These are phyloP conservation scores for Trifolium fragiferum DNA, from an alignment of 306 rosid species.

Conservation along the genomic window DNA sequence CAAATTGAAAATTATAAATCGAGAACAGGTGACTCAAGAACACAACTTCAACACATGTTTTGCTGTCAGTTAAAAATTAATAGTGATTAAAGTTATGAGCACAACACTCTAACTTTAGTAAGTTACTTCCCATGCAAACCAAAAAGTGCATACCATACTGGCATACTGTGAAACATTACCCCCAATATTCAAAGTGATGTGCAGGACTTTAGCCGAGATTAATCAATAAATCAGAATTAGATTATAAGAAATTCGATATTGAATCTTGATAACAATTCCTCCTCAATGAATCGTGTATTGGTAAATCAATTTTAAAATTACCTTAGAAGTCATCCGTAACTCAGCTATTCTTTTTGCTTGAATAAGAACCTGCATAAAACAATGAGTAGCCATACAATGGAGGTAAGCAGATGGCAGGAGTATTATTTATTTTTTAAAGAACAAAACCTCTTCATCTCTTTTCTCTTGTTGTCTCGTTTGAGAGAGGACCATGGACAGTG, in stretches of 20 bases:
- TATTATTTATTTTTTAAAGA: background rate
- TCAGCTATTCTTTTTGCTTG: slow-evolving; percentile 84
- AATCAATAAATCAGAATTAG: slow-evolving; percentile 38
- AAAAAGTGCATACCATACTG: background rate
- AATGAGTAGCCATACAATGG: slow-evolving; percentile 13
- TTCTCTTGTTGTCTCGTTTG: slow-evolving; percentile 89
- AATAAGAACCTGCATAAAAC: slow-evolving; percentile 68
- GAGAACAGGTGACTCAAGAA: slow-evolving; percentile 17
- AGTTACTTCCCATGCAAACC: slow-evolving; percentile 23
- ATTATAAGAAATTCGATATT: slow-evolving; percentile 18
- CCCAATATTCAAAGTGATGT: slow-evolving; percentile 13
- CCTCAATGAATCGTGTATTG: slow-evolving; percentile 18
- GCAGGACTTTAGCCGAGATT: slow-evolving; percentile 1
- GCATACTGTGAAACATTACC: slow-evolving; percentile 11
- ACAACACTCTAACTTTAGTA: slow-evolving; percentile 15
- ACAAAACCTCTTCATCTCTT: slow-evolving; percentile 87
- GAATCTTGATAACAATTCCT: slow-evolving; percentile 3
- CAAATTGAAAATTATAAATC: slow-evolving; percentile 23
- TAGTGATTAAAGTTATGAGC: background rate
- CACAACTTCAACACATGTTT: slow-evolving; percentile 24
- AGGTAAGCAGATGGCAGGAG: slow-evolving; percentile 13
- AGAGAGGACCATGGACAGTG: slow-evolving; percentile 89
- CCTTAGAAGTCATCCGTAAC: slow-evolving; percentile 70
- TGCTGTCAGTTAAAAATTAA: slow-evolving; percentile 6
- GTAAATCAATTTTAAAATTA: slow-evolving; percentile 40